Percentiles rank a stretch among this genome's conserved stretches.
Conservation (phyloP, 148 eudicot species). For the Rhododendron molle region DNA sequence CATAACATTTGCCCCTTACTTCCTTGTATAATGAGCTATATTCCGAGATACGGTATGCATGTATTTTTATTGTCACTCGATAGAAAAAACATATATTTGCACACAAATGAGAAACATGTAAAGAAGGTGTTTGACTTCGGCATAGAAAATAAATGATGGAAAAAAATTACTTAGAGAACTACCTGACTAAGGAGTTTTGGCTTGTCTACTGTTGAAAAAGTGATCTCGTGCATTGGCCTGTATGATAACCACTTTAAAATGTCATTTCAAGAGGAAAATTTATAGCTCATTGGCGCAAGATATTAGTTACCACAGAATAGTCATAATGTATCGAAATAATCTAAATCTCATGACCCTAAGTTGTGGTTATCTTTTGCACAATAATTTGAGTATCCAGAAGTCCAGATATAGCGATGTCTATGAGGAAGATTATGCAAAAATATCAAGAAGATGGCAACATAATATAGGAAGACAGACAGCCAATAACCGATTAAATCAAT, state of each 20-base stretch:
- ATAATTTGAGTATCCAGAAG: background rate
- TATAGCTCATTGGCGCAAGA: background rate
- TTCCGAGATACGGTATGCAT: background rate
- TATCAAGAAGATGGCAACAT: background rate
- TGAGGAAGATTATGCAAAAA: background rate
- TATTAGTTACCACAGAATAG: background rate
- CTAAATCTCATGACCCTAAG: background rate
- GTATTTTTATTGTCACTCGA: background rate
- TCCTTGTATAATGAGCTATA: background rate
- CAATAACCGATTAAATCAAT: background rate
- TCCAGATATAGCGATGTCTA: background rate
- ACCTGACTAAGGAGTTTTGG: slow-evolving; percentile 64
- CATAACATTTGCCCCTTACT: background rate
- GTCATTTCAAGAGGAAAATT: background rate
- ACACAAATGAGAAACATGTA: background rate
- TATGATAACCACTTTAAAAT: slow-evolving; percentile 8
- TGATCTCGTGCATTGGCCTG: slow-evolving; percentile 67
- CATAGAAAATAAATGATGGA: background rate
- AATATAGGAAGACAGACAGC: background rate
- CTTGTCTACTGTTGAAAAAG: slow-evolving; percentile 57
- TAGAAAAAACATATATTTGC: background rate
- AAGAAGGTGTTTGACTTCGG: background rate
- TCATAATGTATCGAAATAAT: background rate
- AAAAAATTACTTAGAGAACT: slow-evolving; percentile 2
- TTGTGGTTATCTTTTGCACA: background rate